A percentile compares a stretch with the other conserved stretches of the same genome.
phyloP scores from a whole-genome alignment of 441 rosid genomes.

The Aquilaria agallochum region DNA sequence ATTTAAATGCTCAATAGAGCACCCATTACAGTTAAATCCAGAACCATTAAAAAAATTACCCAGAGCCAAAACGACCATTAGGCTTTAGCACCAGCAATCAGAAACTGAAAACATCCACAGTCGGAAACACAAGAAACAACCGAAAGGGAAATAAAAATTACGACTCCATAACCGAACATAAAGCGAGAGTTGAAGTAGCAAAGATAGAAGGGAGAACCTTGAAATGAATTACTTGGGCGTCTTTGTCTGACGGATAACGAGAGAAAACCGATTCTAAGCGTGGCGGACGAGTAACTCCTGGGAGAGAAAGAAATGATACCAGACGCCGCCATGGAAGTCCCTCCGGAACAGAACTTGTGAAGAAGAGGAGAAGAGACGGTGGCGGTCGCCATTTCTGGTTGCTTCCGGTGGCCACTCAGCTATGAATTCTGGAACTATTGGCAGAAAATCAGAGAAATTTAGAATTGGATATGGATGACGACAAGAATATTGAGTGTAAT shows the following conservation, averaged over 20 bases:
- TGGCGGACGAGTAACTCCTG: constrained; percentile 17
- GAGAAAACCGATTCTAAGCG: constrained; percentile 22
- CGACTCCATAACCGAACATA: not conserved
- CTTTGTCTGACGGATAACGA: constrained; percentile 30
- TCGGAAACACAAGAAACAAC: not conserved
- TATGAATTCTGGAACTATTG: no score
- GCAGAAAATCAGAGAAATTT: not conserved
- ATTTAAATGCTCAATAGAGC: not conserved
- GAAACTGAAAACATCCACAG: no score
- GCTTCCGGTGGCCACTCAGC: no score
- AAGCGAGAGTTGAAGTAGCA: not conserved
- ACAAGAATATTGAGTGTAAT: not conserved
- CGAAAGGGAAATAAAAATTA: no score
- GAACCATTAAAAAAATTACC: no score
- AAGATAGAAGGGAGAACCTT: constrained; percentile 32
- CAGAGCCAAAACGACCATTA: no score
- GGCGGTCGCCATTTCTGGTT: constrained; percentile 35
- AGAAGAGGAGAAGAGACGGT: constrained; percentile 21
- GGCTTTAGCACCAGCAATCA: no score
- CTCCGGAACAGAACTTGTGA: constrained; percentile 18
- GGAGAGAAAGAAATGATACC: constrained; percentile 37
- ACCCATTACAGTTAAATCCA: not conserved
- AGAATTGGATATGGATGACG: not conserved
- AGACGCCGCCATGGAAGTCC: constrained; percentile 18
- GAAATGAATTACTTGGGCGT: constrained; percentile 29